These are phyloP conservation scores for Kurtzmaniella natalensis DNA, from an alignment of 1,139 yeast genomes.

Conservation along the genomic window DNA sequence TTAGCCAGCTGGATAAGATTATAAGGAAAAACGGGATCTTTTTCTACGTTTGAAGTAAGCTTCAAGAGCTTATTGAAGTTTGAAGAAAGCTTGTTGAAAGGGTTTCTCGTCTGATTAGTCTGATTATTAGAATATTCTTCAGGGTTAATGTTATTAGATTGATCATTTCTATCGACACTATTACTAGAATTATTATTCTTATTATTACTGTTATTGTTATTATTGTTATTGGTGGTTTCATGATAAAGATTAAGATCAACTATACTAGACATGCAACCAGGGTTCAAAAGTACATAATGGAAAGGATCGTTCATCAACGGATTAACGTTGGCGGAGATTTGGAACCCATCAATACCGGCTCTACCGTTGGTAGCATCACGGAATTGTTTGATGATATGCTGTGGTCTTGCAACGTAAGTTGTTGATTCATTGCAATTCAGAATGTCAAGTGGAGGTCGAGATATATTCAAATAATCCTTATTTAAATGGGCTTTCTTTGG, in stretches of 20 bases:
- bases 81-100: slow-evolving; percentile 31
- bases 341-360: slow-evolving; percentile 43
- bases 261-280: slow-evolving; percentile 45
- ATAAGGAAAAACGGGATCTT: neutral
- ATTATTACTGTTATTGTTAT: neutral
- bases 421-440: slow-evolving; percentile 31
- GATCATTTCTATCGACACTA: slow-evolving; percentile 5
- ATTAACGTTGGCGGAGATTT: slow-evolving; percentile 53
- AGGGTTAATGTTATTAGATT: too few relatives aligned
- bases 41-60: slow-evolving; percentile 11
- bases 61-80: slow-evolving; percentile 31
- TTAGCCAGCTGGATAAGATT: slow-evolving; percentile 1
- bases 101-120: too few relatives aligned
- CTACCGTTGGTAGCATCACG: slow-evolving; percentile 22
- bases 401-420: slow-evolving; percentile 41
- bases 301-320: slow-evolving; percentile 52
- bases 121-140: too few relatives aligned
- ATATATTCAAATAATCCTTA: slow-evolving; percentile 31
- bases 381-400: slow-evolving; percentile 34
- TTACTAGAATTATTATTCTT: neutral
- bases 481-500: slow-evolving; percentile 18
- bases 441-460: slow-evolving; percentile 32
- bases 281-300: slow-evolving; percentile 47
- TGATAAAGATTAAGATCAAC: slow-evolving; percentile 17
- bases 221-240: neutral